phyloP scores from a whole-genome alignment of 345 rosid genomes.

The Hibiscus mutabilis region DNA sequence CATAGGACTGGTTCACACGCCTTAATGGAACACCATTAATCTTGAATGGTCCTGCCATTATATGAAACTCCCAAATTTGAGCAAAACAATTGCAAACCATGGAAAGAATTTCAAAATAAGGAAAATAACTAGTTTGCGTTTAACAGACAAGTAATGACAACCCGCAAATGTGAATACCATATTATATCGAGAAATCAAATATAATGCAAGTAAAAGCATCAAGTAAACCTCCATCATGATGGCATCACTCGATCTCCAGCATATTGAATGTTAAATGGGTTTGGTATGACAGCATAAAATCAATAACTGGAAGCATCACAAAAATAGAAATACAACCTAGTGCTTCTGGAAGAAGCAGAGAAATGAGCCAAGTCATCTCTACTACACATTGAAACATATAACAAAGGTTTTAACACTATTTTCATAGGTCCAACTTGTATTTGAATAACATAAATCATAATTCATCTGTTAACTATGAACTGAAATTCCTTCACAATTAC shows the following conservation, averaged over 20 bases:
- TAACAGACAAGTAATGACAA: not conserved
- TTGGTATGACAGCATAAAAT: not conserved
- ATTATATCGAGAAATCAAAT: not conserved
- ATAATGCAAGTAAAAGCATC: not conserved
- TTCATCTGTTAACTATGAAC: too few species aligned
- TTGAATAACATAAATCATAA: too few species aligned
- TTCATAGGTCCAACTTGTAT: too few species aligned
- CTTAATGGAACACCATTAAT: not conserved
- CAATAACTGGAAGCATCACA: not conserved
- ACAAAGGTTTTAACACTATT: too few species aligned
- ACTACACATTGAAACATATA: too few species aligned
- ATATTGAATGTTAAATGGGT: not conserved
- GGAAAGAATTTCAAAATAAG: not conserved
- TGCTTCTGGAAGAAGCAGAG: too few species aligned
- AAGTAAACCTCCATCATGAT: not conserved
- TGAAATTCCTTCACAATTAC: too few species aligned
- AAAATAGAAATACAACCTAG: too few species aligned
- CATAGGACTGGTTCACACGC: not conserved
- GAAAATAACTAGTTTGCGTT: not conserved
- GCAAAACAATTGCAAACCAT: not conserved
- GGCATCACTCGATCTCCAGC: not conserved
- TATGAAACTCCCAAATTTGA: not conserved
- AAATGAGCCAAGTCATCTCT: too few species aligned
- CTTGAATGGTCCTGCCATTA: not conserved
- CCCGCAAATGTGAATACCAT: not conserved